These are phyloP conservation scores for Aspergillus niger DNA, from an alignment of 2,329 filamentous ascomycete species.

Conservation along the genomic window DNA sequence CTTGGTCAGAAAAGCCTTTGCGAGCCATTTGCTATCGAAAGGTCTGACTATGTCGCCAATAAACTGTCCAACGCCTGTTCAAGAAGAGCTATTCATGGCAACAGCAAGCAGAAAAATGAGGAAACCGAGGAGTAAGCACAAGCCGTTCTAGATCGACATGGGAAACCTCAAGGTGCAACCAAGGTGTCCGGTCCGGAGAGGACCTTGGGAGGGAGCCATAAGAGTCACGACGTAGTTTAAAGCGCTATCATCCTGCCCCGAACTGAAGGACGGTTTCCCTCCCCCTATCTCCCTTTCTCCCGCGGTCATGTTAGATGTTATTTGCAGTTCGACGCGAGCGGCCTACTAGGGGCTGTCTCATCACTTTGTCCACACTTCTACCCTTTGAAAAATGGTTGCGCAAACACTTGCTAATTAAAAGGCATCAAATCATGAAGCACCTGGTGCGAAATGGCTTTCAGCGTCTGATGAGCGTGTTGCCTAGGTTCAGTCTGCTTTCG, in stretches of 20 bases:
- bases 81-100: neutral
- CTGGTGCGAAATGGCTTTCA: too few relatives aligned
- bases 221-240: neutral
- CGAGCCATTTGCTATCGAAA: neutral
- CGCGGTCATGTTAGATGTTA: neutral
- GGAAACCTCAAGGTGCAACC: neutral
- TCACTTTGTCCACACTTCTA: neutral
- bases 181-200: neutral
- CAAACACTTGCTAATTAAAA: neutral
- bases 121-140: neutral
- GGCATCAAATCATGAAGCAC: too few relatives aligned
- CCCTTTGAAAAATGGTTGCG: neutral
- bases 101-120: neutral
- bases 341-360: neutral
- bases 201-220: slow-evolving; percentile 1
- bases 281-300: neutral
- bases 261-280: neutral
- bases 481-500: neutral
- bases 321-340: neutral
- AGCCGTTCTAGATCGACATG: neutral
- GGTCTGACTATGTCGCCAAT: neutral
- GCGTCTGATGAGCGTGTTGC: too few relatives aligned
- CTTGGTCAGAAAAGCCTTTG: neutral
- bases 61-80: neutral
- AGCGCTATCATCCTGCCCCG: neutral